Evolutionary conservation across 805 yeast species (phyloP).

Genomic region (Ogataea dorogensis): DNA sequence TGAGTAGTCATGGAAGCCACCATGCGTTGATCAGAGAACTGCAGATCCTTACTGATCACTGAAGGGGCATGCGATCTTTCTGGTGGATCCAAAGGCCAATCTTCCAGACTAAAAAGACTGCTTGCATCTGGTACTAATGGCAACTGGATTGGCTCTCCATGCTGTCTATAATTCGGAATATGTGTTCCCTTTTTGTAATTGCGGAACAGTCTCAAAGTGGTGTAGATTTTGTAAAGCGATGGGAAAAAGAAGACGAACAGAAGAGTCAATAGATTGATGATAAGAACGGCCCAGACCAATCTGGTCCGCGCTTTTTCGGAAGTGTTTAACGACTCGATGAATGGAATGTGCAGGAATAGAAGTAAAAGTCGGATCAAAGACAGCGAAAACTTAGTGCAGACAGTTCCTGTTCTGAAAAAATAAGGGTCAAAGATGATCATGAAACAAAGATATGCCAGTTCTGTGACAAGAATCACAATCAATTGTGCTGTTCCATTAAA

Average conservation of each 20-base stretch:
- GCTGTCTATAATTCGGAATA: constrained; percentile 22
- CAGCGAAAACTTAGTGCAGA: constrained; percentile 33
- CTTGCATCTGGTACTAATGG: constrained; percentile 17
- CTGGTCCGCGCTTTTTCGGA: constrained; percentile 41
- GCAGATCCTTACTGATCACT: constrained; percentile 18
- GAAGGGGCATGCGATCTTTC: constrained; percentile 1
- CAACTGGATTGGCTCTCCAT: constrained; percentile 23
- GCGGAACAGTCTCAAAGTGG: constrained; percentile 16
- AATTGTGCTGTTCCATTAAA: constrained; percentile 45
- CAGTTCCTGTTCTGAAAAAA: constrained; percentile 34
- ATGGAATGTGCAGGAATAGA: constrained; percentile 44
- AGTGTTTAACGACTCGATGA: constrained; percentile 35
- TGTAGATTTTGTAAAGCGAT: constrained; percentile 31
- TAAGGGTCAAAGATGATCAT: constrained; percentile 33
- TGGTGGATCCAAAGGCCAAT: constrained; percentile 2
- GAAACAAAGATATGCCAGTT: constrained; percentile 31
- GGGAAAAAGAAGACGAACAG: constrained; percentile 28
- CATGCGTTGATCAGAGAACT: constrained; percentile 27
- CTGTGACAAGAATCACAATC: constrained; percentile 36
- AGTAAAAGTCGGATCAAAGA: constrained; percentile 40
- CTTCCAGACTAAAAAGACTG: constrained; percentile 6
- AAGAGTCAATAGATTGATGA: constrained; percentile 36
- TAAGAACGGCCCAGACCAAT: constrained; percentile 43
- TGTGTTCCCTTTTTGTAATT: constrained; percentile 22
- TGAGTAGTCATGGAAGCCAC: constrained; percentile 21